These are phyloP conservation scores for Candida hispaniensis DNA, from an alignment of 805 yeast species.

Conservation along the genomic window DNA sequence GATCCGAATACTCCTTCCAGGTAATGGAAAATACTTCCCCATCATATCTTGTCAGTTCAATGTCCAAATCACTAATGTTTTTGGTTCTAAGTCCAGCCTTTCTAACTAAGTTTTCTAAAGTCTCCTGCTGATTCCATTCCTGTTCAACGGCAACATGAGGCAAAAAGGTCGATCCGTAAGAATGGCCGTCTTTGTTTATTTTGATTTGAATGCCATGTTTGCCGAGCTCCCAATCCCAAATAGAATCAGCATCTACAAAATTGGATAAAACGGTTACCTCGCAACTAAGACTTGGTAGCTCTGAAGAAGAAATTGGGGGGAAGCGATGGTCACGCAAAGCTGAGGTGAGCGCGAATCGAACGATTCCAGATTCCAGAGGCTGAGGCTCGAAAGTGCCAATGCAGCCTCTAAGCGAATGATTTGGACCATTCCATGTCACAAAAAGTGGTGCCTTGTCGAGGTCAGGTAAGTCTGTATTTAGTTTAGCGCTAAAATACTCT, in stretches of 20 bases:
- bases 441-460: conserved; percentile 48
- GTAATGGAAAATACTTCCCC: conserved; percentile 12
- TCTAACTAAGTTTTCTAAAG: conserved; percentile 55
- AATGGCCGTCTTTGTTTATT: conserved; percentile 34
- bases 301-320: conserved; percentile 45
- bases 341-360: conserved; percentile 41
- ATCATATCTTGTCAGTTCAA: conserved; percentile 9
- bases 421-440: conserved; percentile 63
- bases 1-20: conserved; percentile 5
- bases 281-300: conserved; percentile 43
- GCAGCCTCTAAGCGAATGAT: conserved; percentile 63
- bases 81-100: conserved; percentile 41
- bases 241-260: conserved; percentile 42
- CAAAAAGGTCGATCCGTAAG: conserved; percentile 65
- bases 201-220: conserved; percentile 63
- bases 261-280: conserved; percentile 55
- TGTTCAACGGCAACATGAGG: conserved; percentile 89
- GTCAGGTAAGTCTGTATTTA: conserved; percentile 1
- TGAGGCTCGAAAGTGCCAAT: conserved; percentile 73
- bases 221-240: conserved; percentile 73
- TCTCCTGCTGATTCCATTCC: conserved; percentile 64
- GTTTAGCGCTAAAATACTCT: conserved; percentile 16
- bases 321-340: conserved; percentile 78
- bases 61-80: conserved; percentile 5
- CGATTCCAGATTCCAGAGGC: conserved; percentile 47